These are phyloP conservation scores for Diplocarpon mali DNA, from an alignment of 2,329 filamentous ascomycete species.

Conservation along the genomic window DNA sequence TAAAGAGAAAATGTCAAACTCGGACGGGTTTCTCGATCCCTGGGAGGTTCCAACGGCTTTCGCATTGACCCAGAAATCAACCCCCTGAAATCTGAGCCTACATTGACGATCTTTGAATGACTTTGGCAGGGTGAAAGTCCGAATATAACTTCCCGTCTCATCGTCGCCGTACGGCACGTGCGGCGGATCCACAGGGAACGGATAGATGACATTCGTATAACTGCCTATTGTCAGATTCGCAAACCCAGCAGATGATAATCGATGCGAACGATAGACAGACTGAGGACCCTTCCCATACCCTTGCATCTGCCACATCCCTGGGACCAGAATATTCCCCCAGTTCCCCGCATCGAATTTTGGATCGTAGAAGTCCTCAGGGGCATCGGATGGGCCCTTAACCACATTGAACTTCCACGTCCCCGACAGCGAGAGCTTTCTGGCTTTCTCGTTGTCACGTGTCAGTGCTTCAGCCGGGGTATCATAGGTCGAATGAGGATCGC, in stretches of 20 bases:
- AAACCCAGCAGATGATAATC: too few relatives aligned
- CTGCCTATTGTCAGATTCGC: background rate
- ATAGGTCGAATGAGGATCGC: constrained; percentile 45
- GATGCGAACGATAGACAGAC: constrained; percentile 4
- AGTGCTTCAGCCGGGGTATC: constrained; percentile 38
- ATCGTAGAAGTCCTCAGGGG: constrained; percentile 16
- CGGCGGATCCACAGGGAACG: constrained; percentile 42
- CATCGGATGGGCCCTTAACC: constrained; percentile 21
- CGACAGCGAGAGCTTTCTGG: constrained; percentile 28
- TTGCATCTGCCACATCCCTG: constrained; percentile 45
- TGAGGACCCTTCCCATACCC: constrained; percentile 39
- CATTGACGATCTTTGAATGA: constrained; percentile 33
- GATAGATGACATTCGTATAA: constrained; percentile 44
- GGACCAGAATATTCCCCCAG: constrained; percentile 40
- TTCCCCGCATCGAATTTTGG: constrained; percentile 22
- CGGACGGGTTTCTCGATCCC: constrained; percentile 44
- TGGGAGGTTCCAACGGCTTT: constrained; percentile 44
- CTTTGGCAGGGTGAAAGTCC: constrained; percentile 35
- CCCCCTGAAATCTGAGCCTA: constrained; percentile 44
- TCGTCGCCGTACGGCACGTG: constrained; percentile 39
- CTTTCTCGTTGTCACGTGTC: constrained; percentile 29
- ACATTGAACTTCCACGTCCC: constrained; percentile 24
- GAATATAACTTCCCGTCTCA: constrained; percentile 41
- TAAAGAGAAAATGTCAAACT: constrained; percentile 43
- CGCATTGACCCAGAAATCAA: constrained; percentile 48